phyloP scores from a whole-genome alignment of 2,329 filamentous ascomycete species.

The Cladosporium sp. region DNA sequence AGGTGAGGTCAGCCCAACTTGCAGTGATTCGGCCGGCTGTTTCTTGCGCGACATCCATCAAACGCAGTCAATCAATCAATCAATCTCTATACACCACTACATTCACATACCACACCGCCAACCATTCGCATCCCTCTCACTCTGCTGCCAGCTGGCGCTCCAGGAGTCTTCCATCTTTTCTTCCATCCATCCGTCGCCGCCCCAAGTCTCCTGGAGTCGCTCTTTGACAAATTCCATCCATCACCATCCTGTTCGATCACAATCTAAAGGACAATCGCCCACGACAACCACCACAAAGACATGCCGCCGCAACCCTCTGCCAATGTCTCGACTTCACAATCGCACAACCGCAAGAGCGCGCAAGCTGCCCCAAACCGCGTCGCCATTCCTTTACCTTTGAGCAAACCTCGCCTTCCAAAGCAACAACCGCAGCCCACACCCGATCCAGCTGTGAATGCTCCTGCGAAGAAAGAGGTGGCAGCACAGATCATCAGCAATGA shows the following conservation, averaged over 20 bases:
- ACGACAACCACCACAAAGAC: not conserved
- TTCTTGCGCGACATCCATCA: no score
- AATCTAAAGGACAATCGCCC: not conserved
- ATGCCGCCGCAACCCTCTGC: constrained; percentile 21
- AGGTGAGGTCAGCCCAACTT: no score
- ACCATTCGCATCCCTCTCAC: not conserved
- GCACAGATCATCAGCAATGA: not conserved
- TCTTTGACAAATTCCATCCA: constrained; percentile 9
- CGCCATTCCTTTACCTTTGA: constrained; percentile 29
- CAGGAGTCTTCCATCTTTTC: constrained; percentile 20
- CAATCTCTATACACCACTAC: not conserved
- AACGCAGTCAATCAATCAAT: no score
- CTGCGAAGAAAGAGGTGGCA: constrained; percentile 8
- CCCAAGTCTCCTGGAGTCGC: constrained; percentile 21
- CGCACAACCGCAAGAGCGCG: constrained; percentile 16
- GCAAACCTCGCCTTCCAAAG: constrained; percentile 20
- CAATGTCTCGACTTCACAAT: constrained; percentile 12
- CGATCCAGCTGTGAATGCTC: not conserved
- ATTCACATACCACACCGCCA: not conserved
- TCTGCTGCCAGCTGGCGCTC: constrained; percentile 17
- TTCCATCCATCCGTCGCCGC: not conserved
- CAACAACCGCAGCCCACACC: not conserved
- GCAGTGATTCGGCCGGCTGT: no score
- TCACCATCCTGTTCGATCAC: constrained; percentile 1
- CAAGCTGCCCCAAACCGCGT: constrained; percentile 21